Conservation (phyloP, 2,329 filamentous ascomycete species). For the Neofusicoccum kwambonambiense region DNA sequence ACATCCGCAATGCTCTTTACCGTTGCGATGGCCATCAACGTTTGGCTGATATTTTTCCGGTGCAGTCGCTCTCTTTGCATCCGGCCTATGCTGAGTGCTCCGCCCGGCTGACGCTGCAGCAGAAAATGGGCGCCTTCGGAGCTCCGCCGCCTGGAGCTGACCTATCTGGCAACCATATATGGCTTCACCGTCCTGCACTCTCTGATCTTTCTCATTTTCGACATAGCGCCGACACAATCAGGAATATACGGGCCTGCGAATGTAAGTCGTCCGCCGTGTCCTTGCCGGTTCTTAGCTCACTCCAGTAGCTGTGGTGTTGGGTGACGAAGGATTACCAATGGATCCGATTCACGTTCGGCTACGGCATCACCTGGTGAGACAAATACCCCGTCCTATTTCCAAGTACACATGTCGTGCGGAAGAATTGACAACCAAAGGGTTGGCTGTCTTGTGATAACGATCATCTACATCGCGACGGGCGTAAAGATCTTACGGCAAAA, state of each 20-base stretch:
- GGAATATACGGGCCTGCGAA: slow-evolving; percentile 72
- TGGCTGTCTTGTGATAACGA: slow-evolving; percentile 56
- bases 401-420: background rate
- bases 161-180: slow-evolving; percentile 69
- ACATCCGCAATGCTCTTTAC: slow-evolving; percentile 75
- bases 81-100: too few relatives aligned
- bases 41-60: slow-evolving; percentile 78
- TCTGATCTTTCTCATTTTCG: slow-evolving; percentile 65
- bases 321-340: slow-evolving; percentile 65
- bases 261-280: slow-evolving; percentile 33
- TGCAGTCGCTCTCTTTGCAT: slow-evolving; percentile 53
- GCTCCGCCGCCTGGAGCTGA: slow-evolving; percentile 67
- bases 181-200: slow-evolving; percentile 70
- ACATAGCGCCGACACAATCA: slow-evolving; percentile 46
- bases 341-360: slow-evolving; percentile 72
- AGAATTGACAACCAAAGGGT: background rate
- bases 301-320: slow-evolving; percentile 73
- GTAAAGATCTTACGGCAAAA: slow-evolving; percentile 67
- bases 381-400: too few relatives aligned
- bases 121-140: slow-evolving; percentile 63
- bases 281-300: too few relatives aligned
- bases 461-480: slow-evolving; percentile 65
- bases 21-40: slow-evolving; percentile 78
- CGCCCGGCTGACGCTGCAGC: background rate
- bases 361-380: slow-evolving; percentile 65